phyloP scores from a whole-genome alignment of 2,329 filamentous ascomycete species.

The Aureobasidium vineae region DNA sequence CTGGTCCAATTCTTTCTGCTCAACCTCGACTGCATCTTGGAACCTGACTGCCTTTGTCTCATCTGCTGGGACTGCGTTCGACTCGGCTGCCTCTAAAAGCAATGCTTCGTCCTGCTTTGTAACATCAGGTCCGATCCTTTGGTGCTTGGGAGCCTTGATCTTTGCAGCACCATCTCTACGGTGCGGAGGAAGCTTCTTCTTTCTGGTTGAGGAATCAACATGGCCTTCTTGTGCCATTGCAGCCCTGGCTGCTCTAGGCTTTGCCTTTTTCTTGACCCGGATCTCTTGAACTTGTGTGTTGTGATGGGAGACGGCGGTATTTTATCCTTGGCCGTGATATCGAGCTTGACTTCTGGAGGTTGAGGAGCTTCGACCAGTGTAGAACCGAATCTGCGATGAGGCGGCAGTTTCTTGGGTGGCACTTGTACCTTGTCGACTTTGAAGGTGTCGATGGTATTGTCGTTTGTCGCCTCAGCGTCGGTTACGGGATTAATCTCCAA shows the following conservation, averaged over 20 bases:
- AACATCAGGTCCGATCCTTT: neutral
- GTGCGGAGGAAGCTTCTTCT: neutral
- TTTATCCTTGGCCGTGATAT: neutral
- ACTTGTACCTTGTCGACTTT: neutral
- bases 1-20: neutral
- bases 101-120: neutral
- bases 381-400: constrained; percentile 19
- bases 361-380: constrained; percentile 28
- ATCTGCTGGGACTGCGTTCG: neutral
- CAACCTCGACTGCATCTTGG: neutral
- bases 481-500: too few relatives aligned
- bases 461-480: neutral
- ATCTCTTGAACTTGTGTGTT: neutral
- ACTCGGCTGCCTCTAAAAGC: neutral
- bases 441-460: neutral
- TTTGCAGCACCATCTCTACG: neutral
- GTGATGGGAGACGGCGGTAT: neutral
- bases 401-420: neutral
- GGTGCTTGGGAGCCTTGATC: neutral
- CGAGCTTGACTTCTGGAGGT: neutral
- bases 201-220: neutral
- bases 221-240: neutral
- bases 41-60: neutral
- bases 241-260: neutral
- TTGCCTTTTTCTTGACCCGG: neutral